Base-by-base conservation (phyloP, 2,329 filamentous ascomycete genomes). In the Trichoderma hamatum region DNA sequence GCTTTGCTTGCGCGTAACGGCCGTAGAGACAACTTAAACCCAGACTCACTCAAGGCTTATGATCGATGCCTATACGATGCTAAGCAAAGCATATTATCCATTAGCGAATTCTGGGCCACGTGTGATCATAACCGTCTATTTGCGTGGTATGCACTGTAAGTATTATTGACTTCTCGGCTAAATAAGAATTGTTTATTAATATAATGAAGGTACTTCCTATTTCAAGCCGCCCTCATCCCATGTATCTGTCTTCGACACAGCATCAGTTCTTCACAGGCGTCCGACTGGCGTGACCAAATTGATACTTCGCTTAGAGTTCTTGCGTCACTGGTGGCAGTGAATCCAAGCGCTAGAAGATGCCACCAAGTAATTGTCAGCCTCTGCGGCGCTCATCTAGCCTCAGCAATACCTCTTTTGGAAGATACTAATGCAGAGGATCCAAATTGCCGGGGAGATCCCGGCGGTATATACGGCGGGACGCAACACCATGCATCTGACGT, bases 141-240 rank as follows among this genome's bases (percentile, higher is more conserved):
- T 9, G 80, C 82, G 9, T 84, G 82, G 82, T 84, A 84, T 70
- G 78, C 72, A 9, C 55, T 80, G 76, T 80, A 73, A 71, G 74
- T 73, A 36, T 19, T 39, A 13, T 36, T 14, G 24, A 19, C 21
- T 13, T n/a, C 10, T 16, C 14, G 54, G 21, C 21, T 30, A 26
- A 6, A 58, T 11, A n/a, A 13, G 11, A 19, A 16, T 19, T 14
- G 5, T 13, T 2, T 10, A 19, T 49, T 69, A 16, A 69, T 3
- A 9, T n/a, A 2, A 19, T 52, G 0, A 26, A 80, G 82, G 49
- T 84, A 83, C 71, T 84, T 84, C 68, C 76, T 84, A 5, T 85
- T 85, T 66, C 83, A 85, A 68, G 82, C 83, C 0, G 81, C 80
- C 2, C 74, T 85, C 19, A 84, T 85, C 11, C 84, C 83, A 1